Evolutionary conservation across 164 flowering plant species (phyloP), one percentile per base, ranked within the genome.

Genomic region (Liquidambar formosana): DNA sequence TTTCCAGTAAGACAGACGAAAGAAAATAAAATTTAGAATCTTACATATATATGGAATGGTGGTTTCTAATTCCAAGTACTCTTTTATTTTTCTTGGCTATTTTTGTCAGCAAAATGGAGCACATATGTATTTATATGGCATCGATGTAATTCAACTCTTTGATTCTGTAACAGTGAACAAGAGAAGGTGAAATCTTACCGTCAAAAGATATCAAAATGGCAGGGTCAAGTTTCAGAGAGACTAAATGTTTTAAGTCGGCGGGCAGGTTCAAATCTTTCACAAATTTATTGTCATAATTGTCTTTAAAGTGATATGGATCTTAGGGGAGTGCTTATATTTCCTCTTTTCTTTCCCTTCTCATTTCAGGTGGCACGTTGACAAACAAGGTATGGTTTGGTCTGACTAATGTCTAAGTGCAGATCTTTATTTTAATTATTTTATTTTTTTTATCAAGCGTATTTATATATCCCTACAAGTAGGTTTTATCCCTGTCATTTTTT

Each of bases 201-300:
- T 56, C 86, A 88, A 67, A 96, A 92, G 82, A 87, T 96, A 80
- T 82, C 83, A 61, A 86, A 85, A 72, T 96, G 98, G 99, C 90
- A 89, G 68, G 82, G 84, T 25, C 87, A 93, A 73, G 96, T 92
- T 62, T 79, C 90, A 15, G 98, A 96, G 60, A 89, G 99, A 71
- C 76, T 96, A 46, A 86, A 81, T 67, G 75, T 78, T 41, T 78
- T 96, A 63, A 65, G 67, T 73, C 75, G 74, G 18, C 81, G 97
- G 61, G 47, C 89, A 86, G 96, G 98, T 91, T 74, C 28, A 19
- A 25, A 46, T 16, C 52, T 67, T 47, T 16, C 48, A 9, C 56
- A 16, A 65, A 28, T 65, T 49, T 33, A 11, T 10, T 68, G 9
- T 59, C 18, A 22, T 41, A 27, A 26, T 69, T 45, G 3, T 10